Conservation (phyloP, 139 green algal genomes). For the Eudorina sp. region DNA sequence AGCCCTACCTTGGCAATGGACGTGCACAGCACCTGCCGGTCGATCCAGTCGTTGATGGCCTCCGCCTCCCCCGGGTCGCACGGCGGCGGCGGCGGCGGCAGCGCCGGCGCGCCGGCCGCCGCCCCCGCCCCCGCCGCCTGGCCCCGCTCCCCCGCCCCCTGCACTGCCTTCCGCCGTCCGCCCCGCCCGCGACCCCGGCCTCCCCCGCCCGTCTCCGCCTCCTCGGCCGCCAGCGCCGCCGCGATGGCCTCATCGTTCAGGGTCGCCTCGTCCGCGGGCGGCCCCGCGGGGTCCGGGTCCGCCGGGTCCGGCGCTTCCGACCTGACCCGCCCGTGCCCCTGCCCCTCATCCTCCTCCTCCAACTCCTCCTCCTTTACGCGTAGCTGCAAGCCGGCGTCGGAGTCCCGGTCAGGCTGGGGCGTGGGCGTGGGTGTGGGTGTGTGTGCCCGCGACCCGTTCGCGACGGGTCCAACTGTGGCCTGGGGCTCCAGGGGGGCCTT, state of each 20-base stretch:
- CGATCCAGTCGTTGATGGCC: conserved; percentile 74
- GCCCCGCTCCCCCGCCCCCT: neutral
- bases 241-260: neutral
- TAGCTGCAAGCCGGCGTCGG: too few relatives aligned
- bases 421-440: too few relatives aligned
- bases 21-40: conserved; percentile 73
- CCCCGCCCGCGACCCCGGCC: neutral
- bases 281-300: too few relatives aligned
- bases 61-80: conserved; percentile 26
- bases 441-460: too few relatives aligned
- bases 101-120: neutral
- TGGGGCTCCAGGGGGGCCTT: too few relatives aligned
- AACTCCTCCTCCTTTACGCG: too few relatives aligned
- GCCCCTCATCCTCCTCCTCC: neutral
- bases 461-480: too few relatives aligned
- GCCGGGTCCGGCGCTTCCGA: neutral
- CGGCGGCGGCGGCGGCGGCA: neutral
- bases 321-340: neutral
- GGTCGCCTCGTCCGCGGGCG: neutral
- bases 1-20: conserved; percentile 69
- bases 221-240: neutral
- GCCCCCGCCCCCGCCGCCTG: neutral
- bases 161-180: neutral
- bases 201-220: neutral
- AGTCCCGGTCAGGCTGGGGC: too few relatives aligned